Conservation (phyloP, 352 stramenopile genomes). For the Phytophthora ramorum region DNA sequence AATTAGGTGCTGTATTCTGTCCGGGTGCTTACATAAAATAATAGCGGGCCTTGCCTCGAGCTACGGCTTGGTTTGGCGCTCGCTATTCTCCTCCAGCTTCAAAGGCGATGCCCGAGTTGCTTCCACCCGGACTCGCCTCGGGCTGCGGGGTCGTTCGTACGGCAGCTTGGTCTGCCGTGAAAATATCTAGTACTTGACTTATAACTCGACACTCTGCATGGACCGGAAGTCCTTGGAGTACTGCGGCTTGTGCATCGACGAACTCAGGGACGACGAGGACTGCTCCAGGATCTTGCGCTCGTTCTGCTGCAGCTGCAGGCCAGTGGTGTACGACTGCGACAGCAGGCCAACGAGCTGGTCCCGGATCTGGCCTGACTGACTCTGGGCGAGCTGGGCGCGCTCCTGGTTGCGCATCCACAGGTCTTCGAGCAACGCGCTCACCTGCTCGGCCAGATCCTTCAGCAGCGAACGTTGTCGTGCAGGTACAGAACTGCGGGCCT, state of each 20-base stretch:
- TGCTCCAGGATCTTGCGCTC: slow-evolving; percentile 43
- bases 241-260: slow-evolving; percentile 34
- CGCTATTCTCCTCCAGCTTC: slow-evolving; percentile 36
- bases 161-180: slow-evolving; percentile 24
- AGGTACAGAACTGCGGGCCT: slow-evolving; percentile 40
- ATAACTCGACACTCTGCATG: slow-evolving; percentile 54
- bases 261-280: slow-evolving; percentile 22
- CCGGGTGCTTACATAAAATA: slow-evolving; percentile 44
- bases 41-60: slow-evolving; percentile 23
- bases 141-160: slow-evolving; percentile 24
- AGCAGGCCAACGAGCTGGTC: slow-evolving; percentile 55
- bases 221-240: slow-evolving; percentile 38
- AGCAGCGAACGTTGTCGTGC: slow-evolving; percentile 42
- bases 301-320: slow-evolving; percentile 58
- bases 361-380: slow-evolving; percentile 42
- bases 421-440: slow-evolving; percentile 55
- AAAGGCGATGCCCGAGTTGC: slow-evolving; percentile 15
- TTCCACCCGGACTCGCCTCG: slow-evolving; percentile 9
- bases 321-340: slow-evolving; percentile 60
- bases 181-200: slow-evolving; percentile 15
- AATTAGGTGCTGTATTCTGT: slow-evolving; percentile 45
- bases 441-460: slow-evolving; percentile 52
- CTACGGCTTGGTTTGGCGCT: slow-evolving; percentile 27
- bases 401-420: slow-evolving; percentile 45
- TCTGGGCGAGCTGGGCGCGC: slow-evolving; percentile 30